Evolutionary conservation across 768 basidiomycete species (phyloP).

Genomic region (Russula abietina): DNA sequence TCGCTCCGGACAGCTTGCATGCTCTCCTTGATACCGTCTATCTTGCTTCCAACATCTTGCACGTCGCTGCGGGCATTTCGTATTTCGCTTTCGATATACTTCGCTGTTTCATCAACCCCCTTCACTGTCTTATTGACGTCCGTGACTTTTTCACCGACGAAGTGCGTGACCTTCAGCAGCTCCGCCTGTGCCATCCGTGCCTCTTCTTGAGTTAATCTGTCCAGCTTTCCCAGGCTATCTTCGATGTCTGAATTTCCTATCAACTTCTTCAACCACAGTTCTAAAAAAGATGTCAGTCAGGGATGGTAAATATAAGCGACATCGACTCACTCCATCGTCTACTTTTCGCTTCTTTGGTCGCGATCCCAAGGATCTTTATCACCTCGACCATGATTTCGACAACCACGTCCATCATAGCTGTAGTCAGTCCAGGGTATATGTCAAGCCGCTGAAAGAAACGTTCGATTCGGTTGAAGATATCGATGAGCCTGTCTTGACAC

Average conservation of each 20-base stretch:
- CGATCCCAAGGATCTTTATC: no score
- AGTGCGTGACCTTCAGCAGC: neutral
- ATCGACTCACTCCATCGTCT: no score
- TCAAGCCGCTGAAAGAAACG: no score
- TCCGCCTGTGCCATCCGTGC: neutral
- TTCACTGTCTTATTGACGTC: neutral
- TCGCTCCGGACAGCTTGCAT: neutral
- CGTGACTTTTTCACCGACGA: neutral
- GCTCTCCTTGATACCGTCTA: neutral
- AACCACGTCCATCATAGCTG: no score
- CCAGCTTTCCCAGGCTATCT: neutral
- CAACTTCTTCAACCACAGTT: neutral
- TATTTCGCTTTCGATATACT: no score
- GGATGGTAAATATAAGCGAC: no score
- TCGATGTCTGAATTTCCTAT: neutral
- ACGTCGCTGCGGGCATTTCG: neutral
- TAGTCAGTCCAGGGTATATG: no score
- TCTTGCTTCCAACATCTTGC: neutral
- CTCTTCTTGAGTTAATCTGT: conserved; percentile 4
- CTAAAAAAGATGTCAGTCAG: neutral
- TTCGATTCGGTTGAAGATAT: no score
- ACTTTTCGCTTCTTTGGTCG: no score
- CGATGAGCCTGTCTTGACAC: no score
- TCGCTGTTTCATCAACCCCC: no score
- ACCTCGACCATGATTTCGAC: no score